These are phyloP conservation scores for Binderoboletus segoi DNA, from an alignment of 1,284 basidiomycete species.

Conservation along the genomic window DNA sequence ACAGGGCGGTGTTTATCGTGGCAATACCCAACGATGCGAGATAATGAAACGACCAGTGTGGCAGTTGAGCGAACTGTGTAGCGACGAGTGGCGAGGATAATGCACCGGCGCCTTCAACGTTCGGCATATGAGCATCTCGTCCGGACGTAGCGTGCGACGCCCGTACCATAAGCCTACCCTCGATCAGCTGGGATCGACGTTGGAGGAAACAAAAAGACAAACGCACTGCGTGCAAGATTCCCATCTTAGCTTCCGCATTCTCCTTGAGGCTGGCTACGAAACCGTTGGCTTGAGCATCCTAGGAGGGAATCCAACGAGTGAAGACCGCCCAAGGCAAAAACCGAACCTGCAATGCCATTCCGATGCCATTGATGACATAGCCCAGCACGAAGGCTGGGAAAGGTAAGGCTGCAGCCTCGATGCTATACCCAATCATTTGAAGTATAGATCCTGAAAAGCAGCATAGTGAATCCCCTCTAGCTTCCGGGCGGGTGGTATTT, in stretches of 20 bases:
- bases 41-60: constrained; percentile 66
- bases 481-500: no score
- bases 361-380: constrained; percentile 65
- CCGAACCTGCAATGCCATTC: constrained; percentile 48
- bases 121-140: neutral
- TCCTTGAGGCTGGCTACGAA: constrained; percentile 34
- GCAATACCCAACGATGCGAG: constrained; percentile 61
- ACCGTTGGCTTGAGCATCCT: constrained; percentile 37
- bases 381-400: constrained; percentile 64
- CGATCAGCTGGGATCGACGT: neutral
- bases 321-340: neutral
- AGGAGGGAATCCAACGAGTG: neutral
- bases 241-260: constrained; percentile 35
- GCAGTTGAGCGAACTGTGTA: constrained; percentile 59
- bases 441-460: constrained; percentile 33
- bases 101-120: constrained; percentile 55
- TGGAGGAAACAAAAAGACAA: neutral
- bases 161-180: constrained; percentile 37
- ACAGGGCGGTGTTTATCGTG: constrained; percentile 43
- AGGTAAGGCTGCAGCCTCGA: constrained; percentile 61
- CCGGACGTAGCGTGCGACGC: neutral
- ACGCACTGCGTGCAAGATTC: constrained; percentile 32
- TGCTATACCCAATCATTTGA: constrained; percentile 48
- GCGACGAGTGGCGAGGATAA: constrained; percentile 61
- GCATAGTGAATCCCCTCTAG: neutral